Conservation (phyloP, 148 eudicot genomes). For the Silene conica region DNA sequence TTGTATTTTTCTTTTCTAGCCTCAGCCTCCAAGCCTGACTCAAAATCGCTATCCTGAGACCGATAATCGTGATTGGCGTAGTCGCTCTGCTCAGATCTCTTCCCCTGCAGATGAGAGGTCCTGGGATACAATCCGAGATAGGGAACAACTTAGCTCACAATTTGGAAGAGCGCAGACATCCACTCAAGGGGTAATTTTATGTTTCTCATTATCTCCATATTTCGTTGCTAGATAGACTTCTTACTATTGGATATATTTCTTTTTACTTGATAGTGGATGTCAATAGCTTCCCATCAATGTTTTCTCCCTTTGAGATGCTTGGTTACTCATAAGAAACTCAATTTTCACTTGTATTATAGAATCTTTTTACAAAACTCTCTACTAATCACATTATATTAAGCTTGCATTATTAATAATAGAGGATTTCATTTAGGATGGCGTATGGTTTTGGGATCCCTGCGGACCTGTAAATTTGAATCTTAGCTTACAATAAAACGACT, state of each 20-base stretch:
- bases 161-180: conserved; percentile 48
- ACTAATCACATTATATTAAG: not conserved
- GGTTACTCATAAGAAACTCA: too few species aligned
- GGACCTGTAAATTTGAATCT: not conserved
- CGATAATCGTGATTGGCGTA: conserved; percentile 89
- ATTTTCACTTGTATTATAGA: too few species aligned
- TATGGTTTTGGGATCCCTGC: not conserved
- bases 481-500: too few species aligned
- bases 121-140: conserved; percentile 63
- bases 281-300: too few species aligned
- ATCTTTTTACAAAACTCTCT: too few species aligned
- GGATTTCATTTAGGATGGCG: not conserved
- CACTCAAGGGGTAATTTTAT: conserved; percentile 48
- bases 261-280: too few species aligned
- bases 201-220: not conserved
- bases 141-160: conserved; percentile 56
- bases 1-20: conserved; percentile 5
- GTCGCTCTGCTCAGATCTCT: conserved; percentile 55
- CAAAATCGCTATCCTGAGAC: conserved; percentile 76
- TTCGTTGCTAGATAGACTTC: not conserved
- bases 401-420: not conserved
- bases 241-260: too few species aligned
- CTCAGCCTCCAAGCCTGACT: conserved; percentile 45
- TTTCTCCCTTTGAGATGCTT: too few species aligned
- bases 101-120: conserved; percentile 74